Base-by-base conservation (phyloP, 2,329 filamentous ascomycete genomes). In the Fusarium sp. region DNA sequence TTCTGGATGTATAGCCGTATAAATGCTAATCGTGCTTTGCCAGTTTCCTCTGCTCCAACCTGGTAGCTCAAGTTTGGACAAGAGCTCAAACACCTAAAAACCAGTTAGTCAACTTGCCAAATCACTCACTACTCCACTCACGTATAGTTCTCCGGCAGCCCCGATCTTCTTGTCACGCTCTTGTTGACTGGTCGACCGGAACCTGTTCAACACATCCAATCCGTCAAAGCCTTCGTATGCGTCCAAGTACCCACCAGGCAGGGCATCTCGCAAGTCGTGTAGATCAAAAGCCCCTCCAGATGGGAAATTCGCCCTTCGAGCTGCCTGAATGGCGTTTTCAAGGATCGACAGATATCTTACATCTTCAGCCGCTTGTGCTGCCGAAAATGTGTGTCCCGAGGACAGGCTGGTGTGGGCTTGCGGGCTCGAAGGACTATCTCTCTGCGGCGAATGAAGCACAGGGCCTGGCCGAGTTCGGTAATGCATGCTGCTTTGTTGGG, bases 111-210 rank as follows among this genome's bases (percentile, higher is more conserved):
- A 37, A 15, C 9, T 14, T 6, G 17, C 17, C 8, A 4, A 39
- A 19, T 7, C 10, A 14, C 6, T 19, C 1, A 33, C 8, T 3
- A 7, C 3, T 3, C 1, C 6, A 53, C 71, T 71, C 44, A 72
- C 73, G 15, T 67, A 74, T 47, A 74, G 51, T 37, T 75, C 71
- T 15, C 73, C 70, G 2, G 68, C 73, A 1, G 72, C 72, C 3
- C 73, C 72, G 10, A 74, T 33, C 51, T 65, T 71, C 46, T 63
- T 73, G 41, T 73, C 65, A 3, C 72, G 67, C 25, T 74, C 67
- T 1, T 52, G 40, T 30, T 73, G 71, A 23, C 7, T 72, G 9
- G 40, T 62, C 0, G 72, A 69, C 13, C 48, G 64, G 27, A 68
- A 67, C 1, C 48, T 53, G 5, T 35, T 46, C n/a, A 61, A 27